These are phyloP conservation scores for Rhynchospora pubera DNA, from an alignment of 176 grass and related monocot genomes.

Conservation along the genomic window DNA sequence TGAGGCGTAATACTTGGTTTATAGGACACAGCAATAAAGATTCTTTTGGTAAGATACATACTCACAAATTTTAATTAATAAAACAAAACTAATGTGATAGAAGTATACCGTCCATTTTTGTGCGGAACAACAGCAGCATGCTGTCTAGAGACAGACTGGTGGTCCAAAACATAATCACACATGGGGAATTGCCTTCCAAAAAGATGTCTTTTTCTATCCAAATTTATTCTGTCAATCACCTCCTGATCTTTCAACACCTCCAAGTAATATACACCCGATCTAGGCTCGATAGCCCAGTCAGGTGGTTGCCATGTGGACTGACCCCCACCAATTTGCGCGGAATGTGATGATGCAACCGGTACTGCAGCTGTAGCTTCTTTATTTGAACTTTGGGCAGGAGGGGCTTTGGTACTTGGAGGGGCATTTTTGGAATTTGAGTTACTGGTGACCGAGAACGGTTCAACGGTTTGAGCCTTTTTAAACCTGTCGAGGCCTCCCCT, in stretches of 20 bases:
- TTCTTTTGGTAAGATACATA: not conserved
- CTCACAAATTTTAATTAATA: not conserved
- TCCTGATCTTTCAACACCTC: conserved; percentile 83
- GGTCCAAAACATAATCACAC: conserved; percentile 90
- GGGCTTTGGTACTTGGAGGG: conserved; percentile 19
- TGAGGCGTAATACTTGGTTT: not conserved
- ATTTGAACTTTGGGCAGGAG: not conserved
- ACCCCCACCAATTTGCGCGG: conserved; percentile 72
- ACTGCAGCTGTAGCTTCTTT: conserved; percentile 26
- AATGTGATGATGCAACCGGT: conserved; percentile 17
- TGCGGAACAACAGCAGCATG: conserved; percentile 89
- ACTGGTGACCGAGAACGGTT: conserved; percentile 56
- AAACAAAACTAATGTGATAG: conserved; percentile 4
- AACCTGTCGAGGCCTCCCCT: conserved; percentile 83
- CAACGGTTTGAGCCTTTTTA: conserved; percentile 77
- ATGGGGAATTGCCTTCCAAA: conserved; percentile 83
- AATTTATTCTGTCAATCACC: conserved; percentile 75
- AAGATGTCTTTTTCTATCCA: conserved; percentile 82
- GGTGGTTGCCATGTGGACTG: conserved; percentile 84
- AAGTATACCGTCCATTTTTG: conserved; percentile 78
- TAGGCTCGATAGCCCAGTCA: conserved; percentile 77
- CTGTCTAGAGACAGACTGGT: conserved; percentile 93
- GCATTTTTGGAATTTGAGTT: conserved; percentile 29
- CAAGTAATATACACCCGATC: conserved; percentile 74
- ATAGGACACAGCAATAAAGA: not conserved